phyloP scores from a whole-genome alignment of 495 filamentous ascomycete species.

The Trichoderma orchidacearum region DNA sequence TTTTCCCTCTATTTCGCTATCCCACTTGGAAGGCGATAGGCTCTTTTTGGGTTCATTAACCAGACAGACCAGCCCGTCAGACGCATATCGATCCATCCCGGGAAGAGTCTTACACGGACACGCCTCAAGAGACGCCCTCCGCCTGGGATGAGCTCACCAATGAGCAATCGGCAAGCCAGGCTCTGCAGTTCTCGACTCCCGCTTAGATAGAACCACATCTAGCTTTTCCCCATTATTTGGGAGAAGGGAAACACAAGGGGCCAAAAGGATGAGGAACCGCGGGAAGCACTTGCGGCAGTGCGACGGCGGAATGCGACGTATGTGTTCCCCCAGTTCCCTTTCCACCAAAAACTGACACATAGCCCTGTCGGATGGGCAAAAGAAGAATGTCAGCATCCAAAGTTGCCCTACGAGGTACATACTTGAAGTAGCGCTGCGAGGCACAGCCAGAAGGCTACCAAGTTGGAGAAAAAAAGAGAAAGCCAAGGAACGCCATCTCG shows the following conservation, averaged over 20 bases:
- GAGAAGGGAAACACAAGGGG: not conserved
- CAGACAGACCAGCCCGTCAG: not conserved
- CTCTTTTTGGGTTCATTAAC: not conserved
- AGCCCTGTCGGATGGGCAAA: not conserved
- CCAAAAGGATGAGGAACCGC: no score
- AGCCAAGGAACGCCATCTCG: not conserved
- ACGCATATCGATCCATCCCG: conserved; percentile 1
- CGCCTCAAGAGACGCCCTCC: no score
- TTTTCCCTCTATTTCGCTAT: not conserved
- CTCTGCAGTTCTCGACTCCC: not conserved
- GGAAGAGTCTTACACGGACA: not conserved
- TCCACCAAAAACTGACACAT: not conserved
- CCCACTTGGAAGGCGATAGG: not conserved
- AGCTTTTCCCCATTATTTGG: not conserved
- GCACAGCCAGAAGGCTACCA: no score
- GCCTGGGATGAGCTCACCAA: no score
- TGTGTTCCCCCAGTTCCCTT: not conserved
- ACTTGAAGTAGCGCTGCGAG: no score
- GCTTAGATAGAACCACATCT: no score
- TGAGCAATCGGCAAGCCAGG: not conserved
- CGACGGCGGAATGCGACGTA: not conserved
- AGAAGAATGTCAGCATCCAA: not conserved
- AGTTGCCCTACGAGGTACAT: no score
- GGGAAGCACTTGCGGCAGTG: no score
- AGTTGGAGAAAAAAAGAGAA: not conserved